These are phyloP conservation scores for Bruguiera sexangula DNA, from an alignment of 345 rosid species.

Conservation along the genomic window DNA sequence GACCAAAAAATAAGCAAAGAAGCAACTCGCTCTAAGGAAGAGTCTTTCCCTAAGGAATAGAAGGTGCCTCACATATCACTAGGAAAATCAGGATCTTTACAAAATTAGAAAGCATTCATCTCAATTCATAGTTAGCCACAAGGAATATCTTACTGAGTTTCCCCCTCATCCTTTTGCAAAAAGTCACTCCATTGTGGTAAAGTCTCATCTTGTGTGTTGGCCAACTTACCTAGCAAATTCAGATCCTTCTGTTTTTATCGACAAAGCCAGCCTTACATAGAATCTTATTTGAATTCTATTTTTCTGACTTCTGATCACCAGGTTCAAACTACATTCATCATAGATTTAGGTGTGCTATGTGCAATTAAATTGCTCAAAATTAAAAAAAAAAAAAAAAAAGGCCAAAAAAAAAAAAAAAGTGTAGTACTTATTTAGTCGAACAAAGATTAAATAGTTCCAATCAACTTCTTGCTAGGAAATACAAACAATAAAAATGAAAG, in stretches of 20 bases:
- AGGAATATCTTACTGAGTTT: conserved; percentile 14
- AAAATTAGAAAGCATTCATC: conserved; percentile 9
- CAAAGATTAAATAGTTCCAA: not conserved
- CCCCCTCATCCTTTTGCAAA: not conserved
- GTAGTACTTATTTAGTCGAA: not conserved
- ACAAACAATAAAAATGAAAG: no score
- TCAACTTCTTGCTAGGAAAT: no score
- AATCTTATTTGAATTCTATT: no score
- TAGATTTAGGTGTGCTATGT: not conserved
- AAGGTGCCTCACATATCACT: conserved; percentile 35
- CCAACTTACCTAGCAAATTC: not conserved
- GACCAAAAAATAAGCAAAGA: no score
- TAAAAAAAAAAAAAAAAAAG: no score
- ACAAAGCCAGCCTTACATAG: no score
- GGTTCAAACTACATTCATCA: not conserved
- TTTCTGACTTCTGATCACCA: no score
- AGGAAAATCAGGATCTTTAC: conserved; percentile 31
- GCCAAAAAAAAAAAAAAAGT: not conserved
- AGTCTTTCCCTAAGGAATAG: no score
- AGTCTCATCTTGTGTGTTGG: conserved; percentile 11
- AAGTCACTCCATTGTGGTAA: conserved; percentile 2
- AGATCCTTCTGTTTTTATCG: no score
- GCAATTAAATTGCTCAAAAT: not conserved
- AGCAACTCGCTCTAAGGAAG: no score
- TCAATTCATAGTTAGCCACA: conserved; percentile 2